Conservation (phyloP, 225 moss, liverwort and hornwort species). For the Lunularia cruciata region DNA sequence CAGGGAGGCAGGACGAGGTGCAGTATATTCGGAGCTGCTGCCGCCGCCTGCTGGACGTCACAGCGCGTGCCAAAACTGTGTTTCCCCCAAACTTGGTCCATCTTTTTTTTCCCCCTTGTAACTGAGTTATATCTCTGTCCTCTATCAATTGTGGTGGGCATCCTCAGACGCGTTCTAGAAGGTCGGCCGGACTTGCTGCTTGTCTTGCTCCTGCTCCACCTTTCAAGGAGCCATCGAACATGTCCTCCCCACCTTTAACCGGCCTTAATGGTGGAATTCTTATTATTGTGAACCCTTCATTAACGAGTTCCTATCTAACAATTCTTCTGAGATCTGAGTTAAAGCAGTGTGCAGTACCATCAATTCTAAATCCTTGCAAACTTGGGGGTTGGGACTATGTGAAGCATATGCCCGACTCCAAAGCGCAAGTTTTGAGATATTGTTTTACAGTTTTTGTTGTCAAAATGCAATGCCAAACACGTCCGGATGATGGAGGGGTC, state of each 20-base stretch:
- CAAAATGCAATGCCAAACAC: too few relatives aligned
- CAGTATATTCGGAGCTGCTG: not conserved
- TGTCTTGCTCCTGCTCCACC: not conserved
- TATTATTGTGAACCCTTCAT: not conserved
- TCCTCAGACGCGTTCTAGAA: not conserved
- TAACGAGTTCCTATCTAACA: not conserved
- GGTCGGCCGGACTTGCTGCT: not conserved
- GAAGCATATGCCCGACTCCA: too few relatives aligned
- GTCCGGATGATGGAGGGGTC: too few relatives aligned
- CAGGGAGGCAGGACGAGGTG: not conserved
- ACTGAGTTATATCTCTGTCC: too few relatives aligned
- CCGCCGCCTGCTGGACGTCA: not conserved
- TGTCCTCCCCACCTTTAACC: not conserved
- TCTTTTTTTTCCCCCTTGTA: not conserved
- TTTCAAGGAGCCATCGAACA: not conserved
- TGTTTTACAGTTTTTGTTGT: too few relatives aligned
- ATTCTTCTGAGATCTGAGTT: too few relatives aligned
- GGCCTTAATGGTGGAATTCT: not conserved
- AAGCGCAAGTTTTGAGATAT: too few relatives aligned
- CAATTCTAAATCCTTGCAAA: not conserved
- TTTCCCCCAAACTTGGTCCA: not conserved
- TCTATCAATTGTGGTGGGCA: too few relatives aligned
- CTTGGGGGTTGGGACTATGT: not conserved
- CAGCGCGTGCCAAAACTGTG: not conserved
- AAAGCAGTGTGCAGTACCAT: too few relatives aligned